Evolutionary conservation across 371 early-diverging fungal genomes (phyloP).

Genomic region (Blakeslea trispora): DNA sequence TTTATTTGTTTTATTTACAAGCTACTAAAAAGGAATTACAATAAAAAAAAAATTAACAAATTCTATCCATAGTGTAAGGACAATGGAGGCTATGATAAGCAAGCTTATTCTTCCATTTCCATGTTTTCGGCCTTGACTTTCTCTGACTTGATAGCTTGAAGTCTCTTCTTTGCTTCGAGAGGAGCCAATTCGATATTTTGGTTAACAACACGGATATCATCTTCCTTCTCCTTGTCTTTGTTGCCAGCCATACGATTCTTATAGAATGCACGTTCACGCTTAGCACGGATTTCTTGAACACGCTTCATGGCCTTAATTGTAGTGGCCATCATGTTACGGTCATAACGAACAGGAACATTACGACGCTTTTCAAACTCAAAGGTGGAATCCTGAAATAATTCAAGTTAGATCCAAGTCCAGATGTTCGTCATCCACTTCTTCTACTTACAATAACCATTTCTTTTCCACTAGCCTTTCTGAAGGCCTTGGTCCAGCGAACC

Average conservation of each 20-base stretch:
- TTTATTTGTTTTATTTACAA: no score
- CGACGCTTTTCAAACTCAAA: constrained; percentile 98
- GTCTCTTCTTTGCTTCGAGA: constrained; percentile 61
- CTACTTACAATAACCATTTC: constrained; percentile 96
- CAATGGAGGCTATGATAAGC: no score
- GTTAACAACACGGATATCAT: constrained; percentile 77
- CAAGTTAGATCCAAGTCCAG: not conserved
- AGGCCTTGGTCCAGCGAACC: constrained; percentile 99
- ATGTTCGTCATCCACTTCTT: not conserved
- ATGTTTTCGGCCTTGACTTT: constrained; percentile 53
- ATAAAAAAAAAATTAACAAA: no score
- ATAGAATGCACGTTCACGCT: constrained; percentile 89
- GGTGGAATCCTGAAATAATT: constrained; percentile 76
- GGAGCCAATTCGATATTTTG: constrained; percentile 85
- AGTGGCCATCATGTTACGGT: constrained; percentile 92
- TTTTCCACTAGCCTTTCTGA: constrained; percentile 96
- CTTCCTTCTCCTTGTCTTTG: constrained; percentile 72
- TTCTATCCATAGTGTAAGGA: no score
- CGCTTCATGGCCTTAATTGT: constrained; percentile 97
- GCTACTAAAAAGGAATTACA: no score
- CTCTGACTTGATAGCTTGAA: constrained; percentile 61
- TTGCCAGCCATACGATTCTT: constrained; percentile 86
- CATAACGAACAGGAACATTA: constrained; percentile 96
- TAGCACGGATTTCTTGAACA: constrained; percentile 88
- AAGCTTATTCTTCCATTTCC: constrained; percentile 61